phyloP scores from a whole-genome alignment of 140 eudicot genomes.

The Bidens hawaiensis region DNA sequence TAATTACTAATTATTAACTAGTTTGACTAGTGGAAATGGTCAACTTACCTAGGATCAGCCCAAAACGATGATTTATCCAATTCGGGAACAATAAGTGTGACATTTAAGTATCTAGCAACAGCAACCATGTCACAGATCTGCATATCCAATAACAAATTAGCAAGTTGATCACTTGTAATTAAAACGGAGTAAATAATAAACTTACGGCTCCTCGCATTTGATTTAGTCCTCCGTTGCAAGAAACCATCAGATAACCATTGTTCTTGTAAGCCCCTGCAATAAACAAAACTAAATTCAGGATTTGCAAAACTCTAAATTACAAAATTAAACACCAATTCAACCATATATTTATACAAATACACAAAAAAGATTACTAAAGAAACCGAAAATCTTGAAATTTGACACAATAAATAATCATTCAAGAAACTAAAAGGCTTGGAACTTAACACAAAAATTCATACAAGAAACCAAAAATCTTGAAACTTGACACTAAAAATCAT shows the following conservation, averaged over 20 bases:
- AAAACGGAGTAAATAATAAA: neutral
- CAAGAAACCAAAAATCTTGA: no score
- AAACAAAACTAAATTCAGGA: constrained; percentile 18
- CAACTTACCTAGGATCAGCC: constrained; percentile 65
- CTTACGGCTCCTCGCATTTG: constrained; percentile 82
- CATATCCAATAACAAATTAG: constrained; percentile 10
- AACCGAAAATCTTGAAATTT: no score
- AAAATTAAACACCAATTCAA: no score
- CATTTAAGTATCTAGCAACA: constrained; percentile 66
- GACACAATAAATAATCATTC: neutral
- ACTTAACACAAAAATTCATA: neutral
- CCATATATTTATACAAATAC: neutral
- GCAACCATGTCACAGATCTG: constrained; percentile 83
- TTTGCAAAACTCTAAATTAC: neutral
- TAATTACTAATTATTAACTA: neutral
- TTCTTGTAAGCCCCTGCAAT: constrained; percentile 58
- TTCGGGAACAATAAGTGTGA: constrained; percentile 68
- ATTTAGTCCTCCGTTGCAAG: constrained; percentile 74
- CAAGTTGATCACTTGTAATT: neutral
- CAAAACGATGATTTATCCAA: constrained; percentile 72
- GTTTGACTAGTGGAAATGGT: neutral
- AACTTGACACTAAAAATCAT: no score
- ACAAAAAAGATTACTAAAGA: neutral
- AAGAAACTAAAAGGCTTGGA: neutral
- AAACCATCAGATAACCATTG: constrained; percentile 78